Percentiles rank a stretch among this genome's conserved stretches.
These are phyloP conservation scores for Aegilops umbellulata DNA, from an alignment of 176 grass and related monocot species.

Conservation along the genomic window DNA sequence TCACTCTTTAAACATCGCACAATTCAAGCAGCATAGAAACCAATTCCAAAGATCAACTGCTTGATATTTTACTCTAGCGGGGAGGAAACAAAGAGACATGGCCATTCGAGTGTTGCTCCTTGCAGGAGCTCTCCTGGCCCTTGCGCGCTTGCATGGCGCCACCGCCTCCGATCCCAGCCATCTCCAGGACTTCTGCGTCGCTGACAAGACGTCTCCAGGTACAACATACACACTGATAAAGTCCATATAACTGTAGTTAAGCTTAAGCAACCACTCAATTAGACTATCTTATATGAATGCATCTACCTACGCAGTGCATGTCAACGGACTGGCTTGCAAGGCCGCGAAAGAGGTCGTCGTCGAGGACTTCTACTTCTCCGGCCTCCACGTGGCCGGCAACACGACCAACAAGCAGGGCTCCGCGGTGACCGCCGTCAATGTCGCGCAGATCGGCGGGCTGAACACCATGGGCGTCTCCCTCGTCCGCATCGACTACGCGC, in stretches of 20 bases:
- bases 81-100: background rate
- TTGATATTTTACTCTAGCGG: background rate
- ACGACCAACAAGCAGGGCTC: slow-evolving; percentile 23
- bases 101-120: background rate
- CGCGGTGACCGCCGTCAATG: slow-evolving; percentile 12
- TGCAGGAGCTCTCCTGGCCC: background rate
- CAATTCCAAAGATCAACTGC: background rate
- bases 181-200: background rate
- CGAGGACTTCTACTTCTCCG: too few relatives aligned
- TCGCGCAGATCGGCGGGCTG: slow-evolving; percentile 7
- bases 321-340: too few relatives aligned
- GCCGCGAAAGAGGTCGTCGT: too few relatives aligned
- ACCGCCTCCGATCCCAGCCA: background rate
- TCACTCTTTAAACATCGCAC: background rate
- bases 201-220: background rate
- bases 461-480: slow-evolving; percentile 37
- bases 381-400: too few relatives aligned
- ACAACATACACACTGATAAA: too few relatives aligned
- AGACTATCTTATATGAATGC: too few relatives aligned
- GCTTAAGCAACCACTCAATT: too few relatives aligned
- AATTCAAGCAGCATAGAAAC: background rate
- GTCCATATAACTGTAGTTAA: too few relatives aligned
- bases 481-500: slow-evolving; percentile 34
- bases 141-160: background rate
- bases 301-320: too few relatives aligned